phyloP scores from a whole-genome alignment of 352 stramenopile species.

The Pythium folliculosum region DNA sequence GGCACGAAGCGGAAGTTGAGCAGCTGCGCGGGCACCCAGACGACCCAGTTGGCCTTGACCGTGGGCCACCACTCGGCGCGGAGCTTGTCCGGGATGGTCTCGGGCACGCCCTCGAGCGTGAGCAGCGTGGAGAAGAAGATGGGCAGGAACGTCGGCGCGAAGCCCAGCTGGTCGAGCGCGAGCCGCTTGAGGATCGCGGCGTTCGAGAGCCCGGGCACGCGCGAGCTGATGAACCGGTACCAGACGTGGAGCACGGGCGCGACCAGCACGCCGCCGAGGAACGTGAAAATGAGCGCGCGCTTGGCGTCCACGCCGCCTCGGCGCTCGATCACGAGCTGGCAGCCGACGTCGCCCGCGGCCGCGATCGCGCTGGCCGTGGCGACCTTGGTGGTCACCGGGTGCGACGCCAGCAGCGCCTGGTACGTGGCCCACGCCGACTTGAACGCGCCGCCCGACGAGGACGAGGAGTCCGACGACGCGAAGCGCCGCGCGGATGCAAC shows the following conservation, averaged over 20 bases:
- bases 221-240: constrained; percentile 63
- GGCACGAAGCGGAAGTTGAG: constrained; percentile 84
- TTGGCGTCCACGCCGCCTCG: constrained; percentile 40
- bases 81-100: constrained; percentile 67
- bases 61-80: constrained; percentile 74
- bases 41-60: constrained; percentile 74
- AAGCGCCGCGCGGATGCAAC: constrained; percentile 9
- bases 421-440: constrained; percentile 58
- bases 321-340: constrained; percentile 61
- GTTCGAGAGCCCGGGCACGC: constrained; percentile 38
- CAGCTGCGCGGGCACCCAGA: constrained; percentile 82
- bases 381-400: constrained; percentile 69
- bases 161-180: constrained; percentile 76
- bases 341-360: constrained; percentile 64
- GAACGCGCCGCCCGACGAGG: constrained; percentile 21
- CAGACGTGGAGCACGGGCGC: constrained; percentile 79
- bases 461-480: constrained; percentile 14
- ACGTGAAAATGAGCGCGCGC: constrained; percentile 66
- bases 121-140: constrained; percentile 75
- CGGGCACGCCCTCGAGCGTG: constrained; percentile 53
- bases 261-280: constrained; percentile 63
- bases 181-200: constrained; percentile 62
- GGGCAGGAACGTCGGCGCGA: constrained; percentile 70
- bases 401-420: constrained; percentile 49
- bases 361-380: constrained; percentile 62